phyloP scores from a whole-genome alignment of 108 stramenopile genomes.

The Hondaea fermentalgiana region DNA sequence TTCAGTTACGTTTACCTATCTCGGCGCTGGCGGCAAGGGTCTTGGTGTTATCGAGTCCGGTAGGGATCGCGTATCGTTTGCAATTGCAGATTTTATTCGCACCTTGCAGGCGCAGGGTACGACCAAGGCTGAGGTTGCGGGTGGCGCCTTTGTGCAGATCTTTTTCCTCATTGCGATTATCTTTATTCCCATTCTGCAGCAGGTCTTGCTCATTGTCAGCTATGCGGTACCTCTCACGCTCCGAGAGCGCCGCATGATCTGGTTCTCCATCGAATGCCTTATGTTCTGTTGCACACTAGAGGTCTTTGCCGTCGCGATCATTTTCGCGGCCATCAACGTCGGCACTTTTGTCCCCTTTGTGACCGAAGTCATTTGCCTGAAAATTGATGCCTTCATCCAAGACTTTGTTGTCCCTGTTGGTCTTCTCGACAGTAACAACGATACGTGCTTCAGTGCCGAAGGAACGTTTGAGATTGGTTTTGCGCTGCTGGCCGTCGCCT shows the following conservation, averaged over 20 bases:
- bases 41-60: background rate
- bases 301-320: background rate
- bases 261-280: background rate
- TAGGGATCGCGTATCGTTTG: background rate
- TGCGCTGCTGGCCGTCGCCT: background rate
- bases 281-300: background rate
- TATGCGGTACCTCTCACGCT: background rate
- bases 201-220: background rate
- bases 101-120: background rate
- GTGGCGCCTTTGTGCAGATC: background rate
- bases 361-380: background rate
- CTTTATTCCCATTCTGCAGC: background rate
- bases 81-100: background rate
- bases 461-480: background rate
- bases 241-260: background rate
- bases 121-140: background rate
- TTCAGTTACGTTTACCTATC: background rate
- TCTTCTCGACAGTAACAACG: background rate
- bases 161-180: background rate
- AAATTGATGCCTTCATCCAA: background rate
- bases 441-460: background rate
- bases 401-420: background rate
- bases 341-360: background rate
- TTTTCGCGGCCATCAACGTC: background rate
- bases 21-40: background rate